Conservation (phyloP, 257 asterid species). For the Solanum habrochaites region DNA sequence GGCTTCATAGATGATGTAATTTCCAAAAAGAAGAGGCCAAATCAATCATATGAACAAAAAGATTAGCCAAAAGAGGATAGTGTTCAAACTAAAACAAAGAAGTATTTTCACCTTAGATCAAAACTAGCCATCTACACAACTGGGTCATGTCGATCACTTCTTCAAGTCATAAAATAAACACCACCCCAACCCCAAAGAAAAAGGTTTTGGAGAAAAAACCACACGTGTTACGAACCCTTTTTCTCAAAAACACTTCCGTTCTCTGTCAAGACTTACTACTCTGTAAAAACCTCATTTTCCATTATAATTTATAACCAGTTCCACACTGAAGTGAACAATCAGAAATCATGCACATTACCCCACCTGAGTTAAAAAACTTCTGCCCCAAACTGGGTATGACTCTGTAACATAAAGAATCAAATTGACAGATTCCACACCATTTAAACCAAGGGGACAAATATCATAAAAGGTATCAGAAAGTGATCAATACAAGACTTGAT, state of each 20-base stretch:
- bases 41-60: neutral
- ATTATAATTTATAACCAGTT: neutral
- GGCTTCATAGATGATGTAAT: neutral
- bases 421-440: neutral
- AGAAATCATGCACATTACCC: neutral
- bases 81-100: neutral
- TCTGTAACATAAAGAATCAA: neutral
- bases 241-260: neutral
- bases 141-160: neutral
- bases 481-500: neutral
- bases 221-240: neutral
- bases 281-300: neutral
- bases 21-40: neutral
- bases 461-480: neutral
- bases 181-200: neutral
- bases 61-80: neutral
- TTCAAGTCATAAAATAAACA: neutral
- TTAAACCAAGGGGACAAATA: neutral
- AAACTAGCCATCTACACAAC: neutral
- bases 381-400: neutral
- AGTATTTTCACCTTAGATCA: neutral
- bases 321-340: neutral
- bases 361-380: neutral
- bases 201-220: neutral
- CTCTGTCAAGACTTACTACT: neutral